Conservation (phyloP, 208 protist genomes). For the Leishmania tarentolae region DNA sequence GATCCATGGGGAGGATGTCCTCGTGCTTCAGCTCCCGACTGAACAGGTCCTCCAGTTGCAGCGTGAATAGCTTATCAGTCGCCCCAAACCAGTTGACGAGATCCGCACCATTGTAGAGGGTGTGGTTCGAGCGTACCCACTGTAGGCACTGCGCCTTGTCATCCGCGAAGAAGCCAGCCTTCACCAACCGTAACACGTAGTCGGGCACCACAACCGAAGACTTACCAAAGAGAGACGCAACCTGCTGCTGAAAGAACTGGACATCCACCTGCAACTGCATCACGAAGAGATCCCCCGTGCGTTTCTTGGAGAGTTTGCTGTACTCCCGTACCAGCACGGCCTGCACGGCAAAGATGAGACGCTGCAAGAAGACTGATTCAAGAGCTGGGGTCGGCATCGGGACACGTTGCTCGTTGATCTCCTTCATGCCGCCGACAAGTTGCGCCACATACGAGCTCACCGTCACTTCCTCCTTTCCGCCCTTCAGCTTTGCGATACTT, state of each 20-base stretch:
- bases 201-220: conserved; percentile 58
- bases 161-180: conserved; percentile 75
- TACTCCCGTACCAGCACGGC: conserved; percentile 71
- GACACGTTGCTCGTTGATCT: conserved; percentile 49
- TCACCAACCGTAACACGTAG: conserved; percentile 66
- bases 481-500: conserved; percentile 66
- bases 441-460: conserved; percentile 65
- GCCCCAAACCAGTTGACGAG: conserved; percentile 68
- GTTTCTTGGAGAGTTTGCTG: conserved; percentile 72
- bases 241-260: conserved; percentile 81
- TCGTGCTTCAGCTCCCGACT: conserved; percentile 52
- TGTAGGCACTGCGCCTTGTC: conserved; percentile 47
- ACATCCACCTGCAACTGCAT: conserved; percentile 88
- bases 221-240: conserved; percentile 50
- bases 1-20: conserved; percentile 66
- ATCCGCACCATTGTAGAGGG: conserved; percentile 57
- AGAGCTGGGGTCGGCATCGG: conserved; percentile 69
- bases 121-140: conserved; percentile 69
- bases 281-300: conserved; percentile 65
- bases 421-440: conserved; percentile 49
- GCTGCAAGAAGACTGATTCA: conserved; percentile 65
- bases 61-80: conserved; percentile 55
- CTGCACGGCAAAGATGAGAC: conserved; percentile 77
- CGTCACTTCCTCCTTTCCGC: conserved; percentile 56
- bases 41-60: conserved; percentile 71